Evolutionary conservation across 768 basidiomycete genomes (phyloP), one percentile per base, ranked within the genome.

Genomic region (Mycena metata): DNA sequence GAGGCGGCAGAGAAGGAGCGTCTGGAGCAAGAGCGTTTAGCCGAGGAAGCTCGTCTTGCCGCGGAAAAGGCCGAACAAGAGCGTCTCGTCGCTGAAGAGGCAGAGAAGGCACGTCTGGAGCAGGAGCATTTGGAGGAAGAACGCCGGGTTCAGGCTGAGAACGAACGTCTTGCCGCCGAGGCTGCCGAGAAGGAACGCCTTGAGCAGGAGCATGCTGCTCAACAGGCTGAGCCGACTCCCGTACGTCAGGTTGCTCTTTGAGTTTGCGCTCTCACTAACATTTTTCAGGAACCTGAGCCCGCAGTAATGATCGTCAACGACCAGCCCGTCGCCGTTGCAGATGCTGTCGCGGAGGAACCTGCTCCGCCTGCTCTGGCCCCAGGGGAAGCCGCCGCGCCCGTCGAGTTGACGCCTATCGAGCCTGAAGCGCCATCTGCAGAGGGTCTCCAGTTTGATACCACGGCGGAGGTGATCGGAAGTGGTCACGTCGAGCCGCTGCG

Each of bases 391-490:
- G 39, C 55, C 8, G 46, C 60, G 19, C 60, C 51, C 16, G 51
- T 45, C 43, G 42, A 72, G 26, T 54, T 55, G 42, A 41, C 45
- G 35, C 49, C 55, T 16, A 66, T 67, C 60, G 60, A 43, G 24
- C 60, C 59, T 26, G 65, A 69, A n/a, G 21, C 60, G 10, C 65
- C 56, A 24, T 47, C 13, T 35, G 43, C 35, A 1, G 64, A 50
- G 10, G 70, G 66, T 26, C 56, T 69, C 3, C 69, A 69, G 43
- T 56, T 51, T 42, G 35, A 65, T 39, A 59, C 52, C 45, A 49
- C 60, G 41, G 67, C 67, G 24, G 73, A 71, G 30, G 72, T 69
- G n/a, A 75, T 57, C 50, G 72, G 60, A 6, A 42, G 50, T 16
- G 65, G 26, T 26, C 69, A 67, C 33, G 23, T 67, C 33, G 75